Percentiles rank a stretch among this genome's conserved stretches.
phyloP scores from a whole-genome alignment of 169 alveolate species.

The Eimeria sp. region DNA sequence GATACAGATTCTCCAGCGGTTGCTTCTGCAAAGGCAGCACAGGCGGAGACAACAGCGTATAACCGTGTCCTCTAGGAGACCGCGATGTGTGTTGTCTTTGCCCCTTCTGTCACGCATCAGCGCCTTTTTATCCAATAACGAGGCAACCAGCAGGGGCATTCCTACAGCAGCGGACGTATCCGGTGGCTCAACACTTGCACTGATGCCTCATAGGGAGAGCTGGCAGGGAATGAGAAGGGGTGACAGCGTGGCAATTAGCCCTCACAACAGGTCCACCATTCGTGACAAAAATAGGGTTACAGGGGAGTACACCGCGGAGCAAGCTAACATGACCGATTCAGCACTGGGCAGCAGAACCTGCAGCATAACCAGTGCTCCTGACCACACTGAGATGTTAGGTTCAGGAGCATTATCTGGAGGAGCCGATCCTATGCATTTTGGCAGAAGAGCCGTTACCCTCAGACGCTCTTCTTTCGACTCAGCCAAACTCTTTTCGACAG shows the following conservation, averaged over 20 bases:
- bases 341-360: neutral
- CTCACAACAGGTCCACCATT: neutral
- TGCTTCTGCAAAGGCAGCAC: slow-evolving; percentile 22
- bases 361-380: neutral
- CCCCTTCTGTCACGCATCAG: slow-evolving; percentile 47
- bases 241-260: neutral
- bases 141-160: neutral
- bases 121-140: slow-evolving; percentile 37
- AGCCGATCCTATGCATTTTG: neutral
- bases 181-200: neutral
- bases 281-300: neutral
- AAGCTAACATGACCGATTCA: neutral
- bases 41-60: slow-evolving; percentile 48
- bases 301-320: neutral
- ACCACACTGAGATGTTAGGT: neutral
- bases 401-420: neutral
- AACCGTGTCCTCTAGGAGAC: slow-evolving; percentile 16
- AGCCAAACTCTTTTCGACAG: slow-evolving; percentile 47
- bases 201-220: neutral
- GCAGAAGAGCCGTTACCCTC: slow-evolving; percentile 42
- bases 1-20: neutral
- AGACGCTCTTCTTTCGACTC: slow-evolving; percentile 58
- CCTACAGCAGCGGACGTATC: neutral
- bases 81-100: slow-evolving; percentile 60
- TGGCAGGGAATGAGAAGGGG: neutral